Base-by-base conservation (phyloP, 1,284 basidiomycete species). In the Trichosporon ovoides region DNA sequence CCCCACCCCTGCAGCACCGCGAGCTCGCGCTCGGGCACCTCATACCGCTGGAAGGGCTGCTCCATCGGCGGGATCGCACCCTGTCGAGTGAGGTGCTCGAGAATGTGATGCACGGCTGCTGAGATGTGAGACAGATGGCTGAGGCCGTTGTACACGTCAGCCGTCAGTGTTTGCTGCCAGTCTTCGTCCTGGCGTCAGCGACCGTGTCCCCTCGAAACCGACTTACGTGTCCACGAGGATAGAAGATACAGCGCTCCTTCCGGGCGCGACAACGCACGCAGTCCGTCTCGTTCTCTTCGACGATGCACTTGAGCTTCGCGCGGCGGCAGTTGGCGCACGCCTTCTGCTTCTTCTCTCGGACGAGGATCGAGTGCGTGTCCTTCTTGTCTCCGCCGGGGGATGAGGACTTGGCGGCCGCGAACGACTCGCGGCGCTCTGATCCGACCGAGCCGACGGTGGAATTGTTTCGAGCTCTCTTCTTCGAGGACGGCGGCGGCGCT, bases 281-380 rank as follows among this genome's bases (percentile, higher is more conserved):
- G 43, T 68, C 70, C 14, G 66, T 56, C 54, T 68, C 52, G 33
- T 66, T 68, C 18, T 66, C 58, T 34, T 69, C 68, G 24, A 73
- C 63, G 22, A 74, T 71, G 57, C 73, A 75, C 59, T 74, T 75
- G 35, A 75, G 58, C 55, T 75, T 75, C 3, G 72, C 72, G 40
- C 66, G 63, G 40, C 73, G 57, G 50, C 73, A 75, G 57, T 73
- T 73, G 1, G 70, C 61, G 52, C 72, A 75, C 11, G 73, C 73
- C 60, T 71, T 74, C 20, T 66, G 61, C 40, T 63, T 66, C 56
- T 66, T 66, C 56, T 61, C 61, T 51, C 61, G 61, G 14, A 65
- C 60, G 20, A 64, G 59, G 18, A 64, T 61, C 24, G 52, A 53
- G 2, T 57, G 59, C n/a, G 53, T 52, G 14, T 35, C 55, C 18